These are phyloP conservation scores for Botrytis porri DNA, from an alignment of 2,329 filamentous ascomycete genomes.

Conservation along the genomic window DNA sequence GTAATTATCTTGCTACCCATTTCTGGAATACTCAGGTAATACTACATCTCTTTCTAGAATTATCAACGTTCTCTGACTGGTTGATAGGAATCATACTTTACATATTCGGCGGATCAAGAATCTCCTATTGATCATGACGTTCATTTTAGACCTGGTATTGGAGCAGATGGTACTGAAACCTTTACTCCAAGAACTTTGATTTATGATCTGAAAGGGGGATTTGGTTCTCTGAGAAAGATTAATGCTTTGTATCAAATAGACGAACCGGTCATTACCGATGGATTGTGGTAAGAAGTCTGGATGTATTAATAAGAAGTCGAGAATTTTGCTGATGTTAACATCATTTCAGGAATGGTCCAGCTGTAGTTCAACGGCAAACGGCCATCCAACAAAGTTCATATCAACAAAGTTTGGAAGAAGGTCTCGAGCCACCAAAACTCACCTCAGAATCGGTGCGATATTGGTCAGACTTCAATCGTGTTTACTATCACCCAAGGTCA, in stretches of 20 bases:
- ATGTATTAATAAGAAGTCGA: not conserved
- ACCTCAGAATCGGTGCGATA: constrained; percentile 75
- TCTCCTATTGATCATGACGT: constrained; percentile 77
- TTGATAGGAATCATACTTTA: constrained; percentile 92
- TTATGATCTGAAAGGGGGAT: constrained; percentile 92
- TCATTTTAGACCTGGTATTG: constrained; percentile 82
- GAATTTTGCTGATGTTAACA: constrained; percentile 13
- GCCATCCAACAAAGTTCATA: constrained; percentile 71
- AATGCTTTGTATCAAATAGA: constrained; percentile 72
- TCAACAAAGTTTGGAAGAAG: constrained; percentile 74
- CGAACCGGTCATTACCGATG: constrained; percentile 33
- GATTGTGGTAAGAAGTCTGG: constrained; percentile 41
- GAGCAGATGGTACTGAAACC: constrained; percentile 81
- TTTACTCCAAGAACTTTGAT: constrained; percentile 89
- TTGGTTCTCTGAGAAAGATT: constrained; percentile 81
- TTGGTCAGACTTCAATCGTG: constrained; percentile 92
- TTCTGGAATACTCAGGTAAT: constrained; percentile 93
- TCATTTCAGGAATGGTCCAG: constrained; percentile 57
- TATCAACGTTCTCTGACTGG: constrained; percentile 17
- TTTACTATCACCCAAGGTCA: constrained; percentile 89
- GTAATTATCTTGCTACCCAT: constrained; percentile 91
- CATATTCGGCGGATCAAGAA: constrained; percentile 67
- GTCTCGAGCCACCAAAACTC: constrained; percentile 60
- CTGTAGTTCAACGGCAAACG: constrained; percentile 65
- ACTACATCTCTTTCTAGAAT: not conserved